These are phyloP conservation scores for Ophiostoma australiae DNA, from an alignment of 2,329 filamentous ascomycete genomes.

Conservation along the genomic window DNA sequence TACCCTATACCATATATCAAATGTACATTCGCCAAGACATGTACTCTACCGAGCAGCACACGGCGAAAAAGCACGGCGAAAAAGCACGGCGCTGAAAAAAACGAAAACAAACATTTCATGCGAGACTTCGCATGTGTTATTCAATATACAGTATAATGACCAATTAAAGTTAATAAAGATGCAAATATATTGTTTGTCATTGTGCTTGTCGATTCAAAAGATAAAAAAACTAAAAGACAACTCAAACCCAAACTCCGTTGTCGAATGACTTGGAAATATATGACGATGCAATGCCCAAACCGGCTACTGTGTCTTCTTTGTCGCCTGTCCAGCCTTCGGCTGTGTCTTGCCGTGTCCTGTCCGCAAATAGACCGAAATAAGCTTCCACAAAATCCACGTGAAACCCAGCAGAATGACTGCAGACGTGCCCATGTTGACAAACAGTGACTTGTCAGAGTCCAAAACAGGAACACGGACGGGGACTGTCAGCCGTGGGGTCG, in stretches of 20 bases:
- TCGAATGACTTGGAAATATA: background rate
- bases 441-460: conserved; percentile 46
- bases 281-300: background rate
- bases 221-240: background rate
- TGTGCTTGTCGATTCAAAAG: background rate
- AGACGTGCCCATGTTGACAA: conserved; percentile 54
- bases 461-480: conserved; percentile 61
- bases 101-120: background rate
- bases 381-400: conserved; percentile 62
- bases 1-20: background rate
- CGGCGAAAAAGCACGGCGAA: background rate
- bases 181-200: background rate
- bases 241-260: background rate
- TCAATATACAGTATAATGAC: background rate
- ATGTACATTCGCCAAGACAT: background rate
- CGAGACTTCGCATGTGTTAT: background rate
- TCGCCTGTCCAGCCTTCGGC: conserved; percentile 27
- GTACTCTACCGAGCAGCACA: background rate
- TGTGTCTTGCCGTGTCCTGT: conserved; percentile 34
- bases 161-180: background rate
- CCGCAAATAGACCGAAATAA: conserved; percentile 40
- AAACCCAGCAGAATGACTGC: conserved; percentile 59
- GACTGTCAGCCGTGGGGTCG: conserved; percentile 44
- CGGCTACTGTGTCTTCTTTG: conserved; percentile 27
- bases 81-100: background rate